Base-by-base conservation (phyloP, 768 basidiomycete genomes). In the Leccinum boreale region DNA sequence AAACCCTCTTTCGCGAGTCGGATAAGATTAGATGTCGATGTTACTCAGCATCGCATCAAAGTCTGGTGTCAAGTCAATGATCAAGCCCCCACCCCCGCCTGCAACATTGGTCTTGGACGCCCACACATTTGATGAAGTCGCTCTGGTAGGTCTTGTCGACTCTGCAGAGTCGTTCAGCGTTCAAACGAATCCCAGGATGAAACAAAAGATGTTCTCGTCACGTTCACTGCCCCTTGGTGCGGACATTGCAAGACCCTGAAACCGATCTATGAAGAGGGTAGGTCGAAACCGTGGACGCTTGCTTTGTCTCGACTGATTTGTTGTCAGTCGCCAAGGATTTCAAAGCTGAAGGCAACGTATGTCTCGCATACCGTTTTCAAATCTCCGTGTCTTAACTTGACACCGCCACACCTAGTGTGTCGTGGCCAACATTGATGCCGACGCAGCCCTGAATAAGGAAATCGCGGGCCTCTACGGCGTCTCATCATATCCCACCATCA, bases 171-270 rank as follows among this genome's bases (percentile, higher is more conserved):
- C 10, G 19, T 21, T 8, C 10, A n/a, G 52, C 52, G n/a, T 24
- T 63, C 10, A 60, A 21, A 42, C 17, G 17, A 1, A 36, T 23
- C 3, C 17, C 59, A 89, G 83, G 84, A 92, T 65, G 67, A 78
- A 23, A 74, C 78, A 23, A 95, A 95, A 75, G 84, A 94, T 65
- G 91, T 92, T 46, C 77, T 98, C 23, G 92, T 96, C 48, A 79
- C 89, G 1, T 92, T 90, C 77, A 92, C 88, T 58, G 90, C 89
- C 24, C 84, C 85, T 39, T 89, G 91, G 92, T 95, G 95, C 64
- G 93, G 94, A 29, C 94, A 98, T 79, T 98, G 96, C 83, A 98
- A 98, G 78, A 81, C 59, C 62, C 71, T 97, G 73, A 95, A 95
- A 73, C 94, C 94, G 19, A 79, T 80, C 31, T 94, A 90, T 67